Conservation (phyloP, 495 filamentous ascomycete genomes). For the Barbatosphaeria neglecta region DNA sequence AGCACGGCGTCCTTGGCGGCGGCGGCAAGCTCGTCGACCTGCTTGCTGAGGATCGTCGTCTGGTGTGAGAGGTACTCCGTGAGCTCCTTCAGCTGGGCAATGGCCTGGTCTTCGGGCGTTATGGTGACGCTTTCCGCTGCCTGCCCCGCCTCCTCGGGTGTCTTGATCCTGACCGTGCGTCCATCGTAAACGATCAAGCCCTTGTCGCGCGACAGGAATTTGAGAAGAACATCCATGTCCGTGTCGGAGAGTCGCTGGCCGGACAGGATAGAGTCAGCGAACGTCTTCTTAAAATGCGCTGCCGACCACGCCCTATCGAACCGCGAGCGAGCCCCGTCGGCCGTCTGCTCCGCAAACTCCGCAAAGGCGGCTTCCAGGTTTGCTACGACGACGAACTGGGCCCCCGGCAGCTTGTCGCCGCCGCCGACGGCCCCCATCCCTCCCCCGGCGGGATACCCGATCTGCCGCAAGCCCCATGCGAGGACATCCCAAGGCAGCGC, state of each 20-base stretch:
- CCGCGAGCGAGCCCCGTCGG: constrained; percentile 33
- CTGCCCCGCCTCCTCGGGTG: constrained; percentile 24
- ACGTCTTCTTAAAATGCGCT: constrained; percentile 48
- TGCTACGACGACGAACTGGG: constrained; percentile 45
- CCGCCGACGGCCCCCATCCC: too few relatives aligned
- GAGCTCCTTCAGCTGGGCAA: constrained; percentile 64
- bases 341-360: constrained; percentile 32
- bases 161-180: constrained; percentile 64
- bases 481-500: constrained; percentile 42
- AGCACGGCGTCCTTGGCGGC: constrained; percentile 58
- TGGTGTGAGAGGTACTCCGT: constrained; percentile 51
- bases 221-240: constrained; percentile 61
- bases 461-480: constrained; percentile 61
- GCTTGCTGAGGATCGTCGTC: constrained; percentile 32
- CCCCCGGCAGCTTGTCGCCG: constrained; percentile 34
- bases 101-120: constrained; percentile 63
- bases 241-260: constrained; percentile 44
- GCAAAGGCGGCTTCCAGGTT: constrained; percentile 44
- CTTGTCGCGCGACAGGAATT: constrained; percentile 61
- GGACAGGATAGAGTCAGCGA: constrained; percentile 39
- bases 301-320: constrained; percentile 59
- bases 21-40: constrained; percentile 45
- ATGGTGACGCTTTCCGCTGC: too few relatives aligned
- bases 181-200: constrained; percentile 52
- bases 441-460: constrained; percentile 53